These are phyloP conservation scores for Mariannaea sp. DNA, from an alignment of 2,329 filamentous ascomycete species.

Conservation along the genomic window DNA sequence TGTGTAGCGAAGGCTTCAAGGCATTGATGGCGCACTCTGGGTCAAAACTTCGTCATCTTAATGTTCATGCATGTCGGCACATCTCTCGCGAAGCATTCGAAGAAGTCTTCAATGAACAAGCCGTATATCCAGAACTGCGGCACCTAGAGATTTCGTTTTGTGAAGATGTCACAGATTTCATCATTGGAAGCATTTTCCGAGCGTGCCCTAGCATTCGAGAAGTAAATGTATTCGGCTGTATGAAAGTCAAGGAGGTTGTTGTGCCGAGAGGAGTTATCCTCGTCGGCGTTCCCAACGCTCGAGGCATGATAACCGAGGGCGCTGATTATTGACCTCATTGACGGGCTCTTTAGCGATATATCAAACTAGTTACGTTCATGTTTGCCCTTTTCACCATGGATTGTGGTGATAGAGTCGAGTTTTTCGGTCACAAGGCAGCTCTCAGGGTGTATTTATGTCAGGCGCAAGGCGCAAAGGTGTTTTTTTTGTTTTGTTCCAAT, in stretches of 20 bases:
- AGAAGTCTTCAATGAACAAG: conserved; percentile 67
- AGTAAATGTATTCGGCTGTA: conserved; percentile 68
- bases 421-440: too few relatives aligned
- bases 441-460: too few relatives aligned
- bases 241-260: conserved; percentile 60
- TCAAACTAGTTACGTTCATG: not conserved
- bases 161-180: conserved; percentile 66
- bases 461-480: not conserved
- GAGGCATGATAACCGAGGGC: conserved; percentile 64
- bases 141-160: conserved; percentile 81
- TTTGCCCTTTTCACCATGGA: too few relatives aligned
- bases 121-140: conserved; percentile 68
- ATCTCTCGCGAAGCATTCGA: conserved; percentile 75
- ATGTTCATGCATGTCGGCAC: conserved; percentile 84
- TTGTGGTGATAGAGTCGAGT: too few relatives aligned
- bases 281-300: conserved; percentile 62
- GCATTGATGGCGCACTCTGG: conserved; percentile 88
- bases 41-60: conserved; percentile 64
- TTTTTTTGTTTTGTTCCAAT: not conserved
- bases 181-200: conserved; percentile 67
- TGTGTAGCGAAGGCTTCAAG: conserved; percentile 76
- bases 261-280: conserved; percentile 61
- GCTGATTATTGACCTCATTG: conserved; percentile 16
- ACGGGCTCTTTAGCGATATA: not conserved
- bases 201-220: conserved; percentile 64